phyloP scores from a whole-genome alignment of 495 filamentous ascomycete genomes.

The Xylaria curta region DNA sequence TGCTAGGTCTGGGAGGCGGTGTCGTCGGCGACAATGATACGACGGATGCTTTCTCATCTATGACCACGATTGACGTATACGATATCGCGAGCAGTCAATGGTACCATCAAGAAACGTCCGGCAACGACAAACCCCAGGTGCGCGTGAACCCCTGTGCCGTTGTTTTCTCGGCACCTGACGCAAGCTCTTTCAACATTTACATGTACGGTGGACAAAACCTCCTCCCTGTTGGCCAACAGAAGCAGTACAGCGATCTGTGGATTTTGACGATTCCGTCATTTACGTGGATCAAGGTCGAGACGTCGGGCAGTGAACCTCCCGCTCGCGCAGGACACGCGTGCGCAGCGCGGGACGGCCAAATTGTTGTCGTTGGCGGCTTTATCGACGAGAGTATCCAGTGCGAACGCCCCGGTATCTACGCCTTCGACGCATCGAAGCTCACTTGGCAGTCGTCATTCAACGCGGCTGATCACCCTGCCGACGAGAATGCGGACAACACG shows the following conservation, averaged over 20 bases:
- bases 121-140: slow-evolving; percentile 61
- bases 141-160: slow-evolving; percentile 79
- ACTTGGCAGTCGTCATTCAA: slow-evolving; percentile 67
- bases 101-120: slow-evolving; percentile 76
- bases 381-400: slow-evolving; percentile 65
- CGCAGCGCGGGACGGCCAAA: slow-evolving; percentile 70
- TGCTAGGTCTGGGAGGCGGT: slow-evolving; percentile 74
- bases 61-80: slow-evolving; percentile 77
- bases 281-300: slow-evolving; percentile 72
- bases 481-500: slow-evolving; percentile 47
- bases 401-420: slow-evolving; percentile 72
- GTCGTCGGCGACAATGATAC: slow-evolving; percentile 43
- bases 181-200: slow-evolving; percentile 74
- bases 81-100: slow-evolving; percentile 78
- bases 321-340: slow-evolving; percentile 73
- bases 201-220: slow-evolving; percentile 79
- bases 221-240: slow-evolving; percentile 46
- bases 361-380: slow-evolving; percentile 76
- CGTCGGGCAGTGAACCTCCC: slow-evolving; percentile 58
- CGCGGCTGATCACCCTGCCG: slow-evolving; percentile 51
- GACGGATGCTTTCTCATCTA: slow-evolving; percentile 64
- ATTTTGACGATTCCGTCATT: slow-evolving; percentile 77
- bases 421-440: slow-evolving; percentile 68
- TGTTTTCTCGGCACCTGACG: slow-evolving; percentile 72
- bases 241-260: slow-evolving; percentile 76